A percentile compares a stretch with the other conserved stretches of the same genome.
Conservation (phyloP, 345 rosid genomes). For the Odontarrhena argentea region DNA sequence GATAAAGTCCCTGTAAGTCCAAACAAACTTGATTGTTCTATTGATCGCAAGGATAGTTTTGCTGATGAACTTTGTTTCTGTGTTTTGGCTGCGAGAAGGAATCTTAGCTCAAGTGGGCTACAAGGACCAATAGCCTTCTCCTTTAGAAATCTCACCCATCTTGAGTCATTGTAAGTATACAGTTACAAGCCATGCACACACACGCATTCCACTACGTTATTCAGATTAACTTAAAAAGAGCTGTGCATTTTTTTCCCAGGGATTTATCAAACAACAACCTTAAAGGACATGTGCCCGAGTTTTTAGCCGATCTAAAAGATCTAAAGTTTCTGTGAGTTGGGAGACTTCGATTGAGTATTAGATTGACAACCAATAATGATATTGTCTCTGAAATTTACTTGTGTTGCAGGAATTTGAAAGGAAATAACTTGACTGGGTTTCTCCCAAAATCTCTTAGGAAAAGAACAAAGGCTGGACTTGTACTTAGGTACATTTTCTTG, state of each 20-base stretch:
- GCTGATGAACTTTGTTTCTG: slow-evolving; percentile 22
- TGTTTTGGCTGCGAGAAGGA: slow-evolving; percentile 39
- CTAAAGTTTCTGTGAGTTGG: slow-evolving; percentile 49
- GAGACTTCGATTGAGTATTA: slow-evolving; percentile 1
- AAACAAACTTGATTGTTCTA: not conserved
- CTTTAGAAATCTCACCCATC: slow-evolving; percentile 41
- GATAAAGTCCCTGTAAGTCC: slow-evolving; percentile 55
- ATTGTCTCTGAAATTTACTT: slow-evolving; percentile 22
- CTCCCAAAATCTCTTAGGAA: slow-evolving; percentile 50
- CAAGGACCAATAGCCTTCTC: slow-evolving; percentile 46
- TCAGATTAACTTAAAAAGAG: not conserved
- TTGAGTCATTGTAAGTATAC: slow-evolving; percentile 50
- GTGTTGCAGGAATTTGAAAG: slow-evolving; percentile 47
- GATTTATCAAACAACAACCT: slow-evolving; percentile 63
- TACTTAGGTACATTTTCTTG: slow-evolving; percentile 45
- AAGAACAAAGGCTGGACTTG: slow-evolving; percentile 40
- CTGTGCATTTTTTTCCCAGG: slow-evolving; percentile 39
- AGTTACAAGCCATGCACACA: not conserved
- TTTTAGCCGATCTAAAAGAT: slow-evolving; percentile 43
- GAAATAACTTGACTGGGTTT: slow-evolving; percentile 56
- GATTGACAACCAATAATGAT: not conserved
- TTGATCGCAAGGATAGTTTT: not conserved
- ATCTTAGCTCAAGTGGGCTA: slow-evolving; percentile 57
- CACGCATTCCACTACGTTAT: slow-evolving; percentile 2
- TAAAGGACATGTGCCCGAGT: slow-evolving; percentile 50